Evolutionary conservation across 1,139 yeast species (phyloP).

Genomic region (Yamadazyma trypodendri): DNA sequence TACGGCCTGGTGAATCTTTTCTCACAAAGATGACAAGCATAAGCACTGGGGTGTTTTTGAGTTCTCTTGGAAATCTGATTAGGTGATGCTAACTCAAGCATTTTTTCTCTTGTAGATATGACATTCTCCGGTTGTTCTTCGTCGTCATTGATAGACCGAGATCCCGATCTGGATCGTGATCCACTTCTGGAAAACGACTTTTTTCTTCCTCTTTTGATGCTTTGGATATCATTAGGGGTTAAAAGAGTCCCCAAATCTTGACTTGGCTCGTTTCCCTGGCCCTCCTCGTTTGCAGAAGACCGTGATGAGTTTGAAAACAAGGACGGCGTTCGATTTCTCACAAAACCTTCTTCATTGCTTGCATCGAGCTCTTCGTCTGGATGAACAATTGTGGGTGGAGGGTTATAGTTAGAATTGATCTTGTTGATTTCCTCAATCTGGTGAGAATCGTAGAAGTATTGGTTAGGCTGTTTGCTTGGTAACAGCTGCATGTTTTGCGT

Average conservation of each 20-base stretch:
- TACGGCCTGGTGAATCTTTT: conserved; percentile 90
- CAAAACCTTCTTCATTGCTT: neutral
- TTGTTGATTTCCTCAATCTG: conserved; percentile 17
- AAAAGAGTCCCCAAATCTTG: conserved; percentile 18
- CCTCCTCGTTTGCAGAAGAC: conserved; percentile 15
- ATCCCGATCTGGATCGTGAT: conserved; percentile 21
- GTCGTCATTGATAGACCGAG: conserved; percentile 17
- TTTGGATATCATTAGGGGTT: conserved; percentile 36
- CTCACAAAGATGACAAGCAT: conserved; percentile 81
- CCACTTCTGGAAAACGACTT: conserved; percentile 13
- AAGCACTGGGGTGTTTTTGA: conserved; percentile 77
- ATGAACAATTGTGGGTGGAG: conserved; percentile 28
- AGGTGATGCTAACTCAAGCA: conserved; percentile 62
- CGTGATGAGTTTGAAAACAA: conserved; percentile 36
- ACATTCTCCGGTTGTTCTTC: conserved; percentile 17
- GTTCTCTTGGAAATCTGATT: conserved; percentile 50
- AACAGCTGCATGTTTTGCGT: neutral
- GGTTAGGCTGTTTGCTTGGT: neutral
- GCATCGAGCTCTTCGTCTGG: conserved; percentile 9
- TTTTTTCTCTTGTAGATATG: conserved; percentile 50
- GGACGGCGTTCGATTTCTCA: conserved; percentile 38
- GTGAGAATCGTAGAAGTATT: conserved; percentile 15
- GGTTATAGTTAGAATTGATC: conserved; percentile 28
- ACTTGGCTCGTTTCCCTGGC: conserved; percentile 3
- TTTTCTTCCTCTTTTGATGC: conserved; percentile 34